Evolutionary conservation across 768 basidiomycete species (phyloP).

Genomic region (Tricholoma flavovirens): DNA sequence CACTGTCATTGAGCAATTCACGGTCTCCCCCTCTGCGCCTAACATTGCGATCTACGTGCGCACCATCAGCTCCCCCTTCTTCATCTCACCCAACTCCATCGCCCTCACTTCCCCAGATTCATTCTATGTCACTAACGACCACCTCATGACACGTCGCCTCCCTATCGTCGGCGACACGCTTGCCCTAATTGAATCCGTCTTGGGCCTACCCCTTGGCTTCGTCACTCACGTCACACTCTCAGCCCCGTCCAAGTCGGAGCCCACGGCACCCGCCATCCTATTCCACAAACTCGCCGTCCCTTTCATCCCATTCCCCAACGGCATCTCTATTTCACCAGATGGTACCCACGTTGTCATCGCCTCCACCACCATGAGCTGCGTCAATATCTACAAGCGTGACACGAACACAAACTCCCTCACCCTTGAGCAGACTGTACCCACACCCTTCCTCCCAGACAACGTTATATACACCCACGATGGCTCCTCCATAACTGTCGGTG

Average conservation of each 20-base stretch:
- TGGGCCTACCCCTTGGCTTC: slow-evolving; percentile 55
- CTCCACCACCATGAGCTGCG: slow-evolving; percentile 40
- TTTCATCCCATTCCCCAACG: slow-evolving; percentile 64
- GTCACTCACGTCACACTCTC: slow-evolving; percentile 49
- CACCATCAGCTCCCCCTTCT: slow-evolving; percentile 52
- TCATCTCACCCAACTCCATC: slow-evolving; percentile 62
- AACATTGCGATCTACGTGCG: slow-evolving; percentile 47
- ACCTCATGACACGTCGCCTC: slow-evolving; percentile 58
- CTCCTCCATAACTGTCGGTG: slow-evolving; percentile 49
- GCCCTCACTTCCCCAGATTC: slow-evolving; percentile 59
- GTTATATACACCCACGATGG: slow-evolving; percentile 42
- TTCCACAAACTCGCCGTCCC: slow-evolving; percentile 35
- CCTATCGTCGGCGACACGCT: slow-evolving; percentile 46
- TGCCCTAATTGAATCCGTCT: slow-evolving; percentile 49
- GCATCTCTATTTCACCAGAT: slow-evolving; percentile 51
- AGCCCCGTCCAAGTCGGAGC: slow-evolving; percentile 14
- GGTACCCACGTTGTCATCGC: slow-evolving; percentile 51
- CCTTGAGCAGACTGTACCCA: slow-evolving; percentile 30
- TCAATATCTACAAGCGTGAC: slow-evolving; percentile 50
- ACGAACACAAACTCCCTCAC: slow-evolving; percentile 37
- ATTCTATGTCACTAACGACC: slow-evolving; percentile 73
- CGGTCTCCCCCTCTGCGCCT: slow-evolving; percentile 38
- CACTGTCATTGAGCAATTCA: slow-evolving; percentile 67
- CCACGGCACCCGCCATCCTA: slow-evolving; percentile 19
- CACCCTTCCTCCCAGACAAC: slow-evolving; percentile 65